Evolutionary conservation across 2,329 filamentous ascomycete species (phyloP).

Genomic region (Fusarium musae): DNA sequence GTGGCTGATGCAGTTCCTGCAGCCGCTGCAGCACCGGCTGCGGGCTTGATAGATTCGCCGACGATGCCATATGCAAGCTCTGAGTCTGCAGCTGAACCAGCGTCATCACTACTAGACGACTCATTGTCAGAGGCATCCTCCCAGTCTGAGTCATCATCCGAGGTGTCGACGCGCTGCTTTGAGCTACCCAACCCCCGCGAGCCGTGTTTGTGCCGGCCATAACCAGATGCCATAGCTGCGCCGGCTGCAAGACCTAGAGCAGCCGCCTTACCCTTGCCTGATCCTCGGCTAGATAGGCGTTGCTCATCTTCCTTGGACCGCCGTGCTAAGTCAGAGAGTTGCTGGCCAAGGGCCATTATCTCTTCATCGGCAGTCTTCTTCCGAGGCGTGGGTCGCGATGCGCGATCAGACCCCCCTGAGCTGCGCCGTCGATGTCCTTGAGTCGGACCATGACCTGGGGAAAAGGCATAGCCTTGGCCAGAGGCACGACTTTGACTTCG

Average conservation of each 20-base stretch:
- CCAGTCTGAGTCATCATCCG: conserved; percentile 64
- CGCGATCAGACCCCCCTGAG: conserved; percentile 28
- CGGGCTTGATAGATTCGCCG: conserved; percentile 40
- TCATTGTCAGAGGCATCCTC: conserved; percentile 65
- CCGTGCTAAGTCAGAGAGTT: conserved; percentile 64
- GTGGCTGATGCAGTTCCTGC: conserved; percentile 55
- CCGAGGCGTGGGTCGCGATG: conserved; percentile 27
- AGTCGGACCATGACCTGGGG: conserved; percentile 19
- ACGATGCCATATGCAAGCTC: conserved; percentile 52
- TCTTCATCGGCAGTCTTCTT: conserved; percentile 65
- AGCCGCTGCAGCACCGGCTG: conserved; percentile 43
- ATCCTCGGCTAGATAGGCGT: conserved; percentile 51
- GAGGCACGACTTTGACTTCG: conserved; percentile 38
- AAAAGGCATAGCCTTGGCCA: conserved; percentile 22
- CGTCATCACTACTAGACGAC: conserved; percentile 50
- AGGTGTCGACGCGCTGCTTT: conserved; percentile 51
- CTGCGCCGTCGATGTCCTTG: conserved; percentile 34
- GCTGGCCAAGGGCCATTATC: conserved; percentile 65
- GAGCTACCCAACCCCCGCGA: conserved; percentile 55
- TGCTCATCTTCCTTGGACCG: conserved; percentile 63
- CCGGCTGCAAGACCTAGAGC: conserved; percentile 45
- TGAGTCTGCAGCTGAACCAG: conserved; percentile 52
- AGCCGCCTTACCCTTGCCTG: conserved; percentile 38
- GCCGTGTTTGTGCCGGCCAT: conserved; percentile 50
- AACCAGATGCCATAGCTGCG: conserved; percentile 54